Percentiles rank a stretch among this genome's conserved stretches.
These are phyloP conservation scores for Aspergillus tamarii DNA, from an alignment of 2,329 filamentous ascomycete species.

Conservation along the genomic window DNA sequence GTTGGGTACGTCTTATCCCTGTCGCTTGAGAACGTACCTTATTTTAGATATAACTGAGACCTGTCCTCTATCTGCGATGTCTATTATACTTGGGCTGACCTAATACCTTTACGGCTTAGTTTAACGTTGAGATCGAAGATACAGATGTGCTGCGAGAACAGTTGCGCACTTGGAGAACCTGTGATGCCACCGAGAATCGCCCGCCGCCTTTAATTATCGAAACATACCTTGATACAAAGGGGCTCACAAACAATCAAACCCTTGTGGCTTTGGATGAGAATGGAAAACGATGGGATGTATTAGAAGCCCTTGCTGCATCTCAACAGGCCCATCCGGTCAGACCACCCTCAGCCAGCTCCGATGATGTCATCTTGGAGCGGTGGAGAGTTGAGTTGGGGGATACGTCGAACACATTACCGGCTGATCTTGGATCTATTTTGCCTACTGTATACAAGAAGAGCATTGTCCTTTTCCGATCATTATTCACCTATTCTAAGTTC, in stretches of 20 bases:
- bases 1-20: conserved; percentile 69
- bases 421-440: conserved; percentile 62
- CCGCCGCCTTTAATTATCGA: conserved; percentile 88
- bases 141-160: conserved; percentile 85
- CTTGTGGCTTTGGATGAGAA: conserved; percentile 85
- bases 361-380: conserved; percentile 83
- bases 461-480: conserved; percentile 88
- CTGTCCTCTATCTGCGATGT: neutral
- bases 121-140: conserved; percentile 92
- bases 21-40: neutral
- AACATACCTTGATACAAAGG: conserved; percentile 80
- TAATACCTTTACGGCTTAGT: conserved; percentile 60
- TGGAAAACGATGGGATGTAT: conserved; percentile 90
- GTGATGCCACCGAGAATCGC: conserved; percentile 73
- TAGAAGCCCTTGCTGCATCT: conserved; percentile 75
- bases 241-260: conserved; percentile 80
- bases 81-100: conserved; percentile 1
- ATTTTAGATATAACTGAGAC: neutral
- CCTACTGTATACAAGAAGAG: conserved; percentile 96
- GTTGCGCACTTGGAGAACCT: conserved; percentile 77
- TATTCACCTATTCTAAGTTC: conserved; percentile 80
- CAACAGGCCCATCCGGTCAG: conserved; percentile 45
- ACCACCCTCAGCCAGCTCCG: conserved; percentile 53
- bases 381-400: conserved; percentile 85
- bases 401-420: conserved; percentile 56